A percentile compares a stretch with the other conserved stretches of the same genome.
These are phyloP conservation scores for Aristolochia fimbriata DNA, from an alignment of 164 flowering plant species.

Conservation along the genomic window DNA sequence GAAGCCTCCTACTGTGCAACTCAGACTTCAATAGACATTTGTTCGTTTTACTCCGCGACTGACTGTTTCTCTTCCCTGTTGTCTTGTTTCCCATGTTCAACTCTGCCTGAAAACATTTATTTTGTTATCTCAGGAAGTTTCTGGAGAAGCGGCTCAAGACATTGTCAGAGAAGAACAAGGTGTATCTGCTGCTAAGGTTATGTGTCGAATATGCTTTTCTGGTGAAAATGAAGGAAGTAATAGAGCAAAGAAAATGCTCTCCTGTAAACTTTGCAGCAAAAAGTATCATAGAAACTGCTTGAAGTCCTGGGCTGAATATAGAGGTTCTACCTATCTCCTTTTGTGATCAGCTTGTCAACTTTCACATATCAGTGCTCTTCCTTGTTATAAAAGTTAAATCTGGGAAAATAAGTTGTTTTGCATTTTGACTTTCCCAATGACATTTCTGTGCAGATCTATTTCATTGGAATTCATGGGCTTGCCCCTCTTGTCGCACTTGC, in stretches of 20 bases:
- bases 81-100: background rate
- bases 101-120: too few relatives aligned
- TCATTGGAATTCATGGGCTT: constrained; percentile 95
- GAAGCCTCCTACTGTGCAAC: too few relatives aligned
- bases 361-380: background rate
- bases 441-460: constrained; percentile 59
- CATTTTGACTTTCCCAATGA: background rate
- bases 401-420: too few relatives aligned
- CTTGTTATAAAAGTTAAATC: too few relatives aligned
- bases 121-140: constrained; percentile 14
- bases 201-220: constrained; percentile 77
- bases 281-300: constrained; percentile 88
- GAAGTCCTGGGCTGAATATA: constrained; percentile 73
- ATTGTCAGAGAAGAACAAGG: constrained; percentile 24
- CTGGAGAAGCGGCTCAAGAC: constrained; percentile 11
- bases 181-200: constrained; percentile 42
- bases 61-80: background rate
- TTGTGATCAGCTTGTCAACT: background rate
- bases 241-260: constrained; percentile 77
- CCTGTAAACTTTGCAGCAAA: constrained; percentile 81
- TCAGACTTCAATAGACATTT: too few relatives aligned
- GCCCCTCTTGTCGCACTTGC: constrained; percentile 89
- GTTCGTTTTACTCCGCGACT: too few relatives aligned
- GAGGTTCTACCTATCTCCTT: constrained; percentile 41
- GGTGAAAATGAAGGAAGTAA: constrained; percentile 89